Evolutionary conservation across 345 rosid genomes (phyloP), one percentile per base, ranked within the genome.

Genomic region (Populus deltoides): DNA sequence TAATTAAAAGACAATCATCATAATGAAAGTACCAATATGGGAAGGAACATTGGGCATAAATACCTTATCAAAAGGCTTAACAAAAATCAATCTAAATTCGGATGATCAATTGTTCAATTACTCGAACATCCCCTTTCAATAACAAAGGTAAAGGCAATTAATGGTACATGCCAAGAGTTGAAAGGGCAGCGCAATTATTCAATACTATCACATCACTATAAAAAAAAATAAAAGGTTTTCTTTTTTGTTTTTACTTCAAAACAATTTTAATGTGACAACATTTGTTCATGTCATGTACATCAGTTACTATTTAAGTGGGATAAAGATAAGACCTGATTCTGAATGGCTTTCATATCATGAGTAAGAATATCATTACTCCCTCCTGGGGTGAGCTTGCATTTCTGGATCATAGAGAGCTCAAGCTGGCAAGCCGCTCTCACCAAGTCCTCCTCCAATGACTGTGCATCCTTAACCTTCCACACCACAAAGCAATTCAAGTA

Each of bases 391-490:
- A 93, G 71, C 85, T 88, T 92, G 86, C 98, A 93, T 77, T 92
- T 93, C 36, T 93, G 92, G 79, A 96, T 91, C 99, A 96, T 96
- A 59, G 97, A 96, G 47, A 93, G 93, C 87, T 96, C 99, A 70
- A 96, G 98, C 87, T 93, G 97, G 89, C 99, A 96, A 31, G 98
- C 99, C 22, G 99, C 98, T 86, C 95, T 89, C 8, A 92, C 97
- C 85, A 97, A 83, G 83, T 97, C 97, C 77, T 89, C 93, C 85
- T 92, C 97, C 88, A 97, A 81, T 65, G 86, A 76, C 85, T 85
- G 88, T 20, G 99, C 99, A 85, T 97, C 99, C 86, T 92, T 94
- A 67, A 92, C 97, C 83, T 97, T 97, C 99, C 99, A 97, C 84
- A 86, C 91, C 70, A 88, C 99, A 88, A 97, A 97, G 63, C 90